A percentile compares a stretch with the other conserved stretches of the same genome.
Conservation (phyloP, 73 alveolate species). For the Symbiodinium pilosum region DNA sequence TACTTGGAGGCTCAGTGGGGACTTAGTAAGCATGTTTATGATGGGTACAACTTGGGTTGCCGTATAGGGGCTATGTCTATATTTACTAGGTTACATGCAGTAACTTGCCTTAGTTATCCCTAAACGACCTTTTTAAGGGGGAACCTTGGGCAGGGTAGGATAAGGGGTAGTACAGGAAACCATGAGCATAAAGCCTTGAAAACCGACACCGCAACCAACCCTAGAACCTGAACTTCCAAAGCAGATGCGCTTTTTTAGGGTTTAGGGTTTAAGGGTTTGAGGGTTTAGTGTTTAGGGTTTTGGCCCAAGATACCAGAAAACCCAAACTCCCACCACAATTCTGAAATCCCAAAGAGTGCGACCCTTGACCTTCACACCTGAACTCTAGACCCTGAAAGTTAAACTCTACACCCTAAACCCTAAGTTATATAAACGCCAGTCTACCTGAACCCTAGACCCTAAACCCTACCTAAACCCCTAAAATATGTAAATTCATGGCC, state of each 20-base stretch:
- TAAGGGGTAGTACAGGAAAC: no score
- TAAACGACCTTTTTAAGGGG: no score
- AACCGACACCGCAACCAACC: neutral
- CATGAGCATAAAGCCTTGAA: neutral
- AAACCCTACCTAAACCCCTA: neutral
- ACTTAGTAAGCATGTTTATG: no score
- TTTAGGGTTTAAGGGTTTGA: neutral
- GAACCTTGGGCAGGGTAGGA: no score
- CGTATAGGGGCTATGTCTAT: no score
- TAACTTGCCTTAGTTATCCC: no score
- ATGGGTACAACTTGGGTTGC: no score
- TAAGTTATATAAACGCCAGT: no score
- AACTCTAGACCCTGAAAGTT: neutral
- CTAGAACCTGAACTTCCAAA: neutral
- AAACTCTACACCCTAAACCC: neutral
- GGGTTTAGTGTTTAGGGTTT: neutral
- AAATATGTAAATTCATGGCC: neutral
- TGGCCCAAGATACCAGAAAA: no score
- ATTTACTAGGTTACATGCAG: no score
- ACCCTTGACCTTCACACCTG: neutral
- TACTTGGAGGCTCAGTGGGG: no score
- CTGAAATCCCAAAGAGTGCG: neutral
- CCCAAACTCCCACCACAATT: neutral
- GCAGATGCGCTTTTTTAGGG: neutral
- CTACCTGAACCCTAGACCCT: neutral